A percentile compares a stretch with the other conserved stretches of the same genome.
Evolutionary conservation across 2,329 filamentous ascomycete species (phyloP).

Genomic region (Neonectria hederae): DNA sequence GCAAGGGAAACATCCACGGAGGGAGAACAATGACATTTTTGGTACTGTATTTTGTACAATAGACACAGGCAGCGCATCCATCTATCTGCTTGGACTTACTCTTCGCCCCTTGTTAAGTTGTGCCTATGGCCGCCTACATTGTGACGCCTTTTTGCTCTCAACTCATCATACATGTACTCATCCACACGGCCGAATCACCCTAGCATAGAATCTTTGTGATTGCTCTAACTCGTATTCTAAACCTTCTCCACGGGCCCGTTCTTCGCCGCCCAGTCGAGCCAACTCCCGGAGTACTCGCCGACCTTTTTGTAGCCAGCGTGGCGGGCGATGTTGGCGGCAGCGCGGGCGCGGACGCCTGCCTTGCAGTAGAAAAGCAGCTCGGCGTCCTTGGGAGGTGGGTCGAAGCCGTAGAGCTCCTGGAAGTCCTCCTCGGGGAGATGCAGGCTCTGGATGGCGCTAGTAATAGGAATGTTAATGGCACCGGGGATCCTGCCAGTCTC

Average conservation of each 20-base stretch:
- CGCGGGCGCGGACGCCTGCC: slow-evolving; percentile 82
- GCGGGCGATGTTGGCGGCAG: slow-evolving; percentile 80
- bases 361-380: slow-evolving; percentile 91
- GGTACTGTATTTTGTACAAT: slow-evolving; percentile 25
- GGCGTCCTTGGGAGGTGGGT: slow-evolving; percentile 65
- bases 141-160: neutral
- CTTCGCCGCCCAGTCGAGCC: slow-evolving; percentile 82
- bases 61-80: slow-evolving; percentile 17
- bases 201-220: neutral
- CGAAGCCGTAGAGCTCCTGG: slow-evolving; percentile 81
- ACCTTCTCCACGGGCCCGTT: slow-evolving; percentile 65
- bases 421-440: slow-evolving; percentile 83
- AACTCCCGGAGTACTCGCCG: slow-evolving; percentile 79
- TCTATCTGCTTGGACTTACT: slow-evolving; percentile 3
- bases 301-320: slow-evolving; percentile 79
- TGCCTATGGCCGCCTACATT: neutral
- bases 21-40: slow-evolving; percentile 2
- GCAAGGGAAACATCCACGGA: neutral
- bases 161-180: neutral
- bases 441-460: slow-evolving; percentile 79
- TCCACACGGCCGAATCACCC: neutral
- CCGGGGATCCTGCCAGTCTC: slow-evolving; percentile 78
- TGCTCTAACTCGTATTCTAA: neutral
- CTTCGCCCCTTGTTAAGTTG: neutral
- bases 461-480: slow-evolving; percentile 84